Conservation (phyloP, 2,329 filamentous ascomycete genomes). For the Trichoderma sp. region DNA sequence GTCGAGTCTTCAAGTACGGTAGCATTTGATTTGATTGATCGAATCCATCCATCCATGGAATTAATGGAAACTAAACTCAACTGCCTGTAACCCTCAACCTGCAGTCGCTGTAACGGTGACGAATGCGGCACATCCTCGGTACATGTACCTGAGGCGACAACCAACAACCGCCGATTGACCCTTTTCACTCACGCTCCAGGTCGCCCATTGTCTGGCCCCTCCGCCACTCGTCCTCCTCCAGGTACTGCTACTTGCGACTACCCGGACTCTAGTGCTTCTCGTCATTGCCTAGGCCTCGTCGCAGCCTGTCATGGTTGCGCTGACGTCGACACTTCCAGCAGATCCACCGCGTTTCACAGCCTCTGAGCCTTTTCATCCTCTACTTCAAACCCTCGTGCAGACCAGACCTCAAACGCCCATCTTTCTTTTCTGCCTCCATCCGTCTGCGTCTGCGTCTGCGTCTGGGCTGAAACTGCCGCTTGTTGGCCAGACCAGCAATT, state of each 20-base stretch:
- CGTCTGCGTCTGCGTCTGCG: neutral
- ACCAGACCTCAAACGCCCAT: conserved; percentile 18
- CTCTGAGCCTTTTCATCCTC: conserved; percentile 27
- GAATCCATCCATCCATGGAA: neutral
- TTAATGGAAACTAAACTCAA: neutral
- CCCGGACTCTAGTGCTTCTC: neutral
- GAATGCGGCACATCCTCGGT: conserved; percentile 28
- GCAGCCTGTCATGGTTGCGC: conserved; percentile 36
- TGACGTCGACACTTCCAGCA: conserved; percentile 46
- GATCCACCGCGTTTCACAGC: conserved; percentile 36
- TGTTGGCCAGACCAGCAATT: conserved; percentile 6
- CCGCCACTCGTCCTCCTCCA: neutral
- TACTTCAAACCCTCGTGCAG: neutral
- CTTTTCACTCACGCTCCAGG: conserved; percentile 1
- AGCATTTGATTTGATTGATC: neutral
- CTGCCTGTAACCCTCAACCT: neutral
- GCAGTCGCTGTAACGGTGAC: neutral
- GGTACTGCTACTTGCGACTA: neutral
- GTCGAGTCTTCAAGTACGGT: neutral
- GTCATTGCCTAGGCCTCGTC: conserved; percentile 9
- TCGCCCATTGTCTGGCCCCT: conserved; percentile 3
- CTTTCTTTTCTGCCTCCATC: conserved; percentile 20
- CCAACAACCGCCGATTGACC: neutral
- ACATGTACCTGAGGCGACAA: conserved; percentile 20
- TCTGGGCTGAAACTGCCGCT: conserved; percentile 15